phyloP scores from a whole-genome alignment of 192 early-diverging fungal species.

The Neocallimastix lanati region DNA sequence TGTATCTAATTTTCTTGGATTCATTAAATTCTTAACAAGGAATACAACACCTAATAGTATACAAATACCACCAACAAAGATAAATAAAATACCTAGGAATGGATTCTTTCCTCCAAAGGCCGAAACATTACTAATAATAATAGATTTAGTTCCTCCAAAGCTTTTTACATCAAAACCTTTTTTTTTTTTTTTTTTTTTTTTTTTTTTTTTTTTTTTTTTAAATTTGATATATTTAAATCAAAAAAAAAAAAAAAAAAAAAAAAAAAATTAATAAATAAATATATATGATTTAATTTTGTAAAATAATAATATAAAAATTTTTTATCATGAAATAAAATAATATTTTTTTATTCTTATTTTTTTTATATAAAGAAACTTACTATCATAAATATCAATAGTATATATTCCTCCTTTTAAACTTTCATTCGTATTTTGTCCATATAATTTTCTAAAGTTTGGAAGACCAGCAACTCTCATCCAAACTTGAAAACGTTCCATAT shows the following conservation, averaged over 20 bases:
- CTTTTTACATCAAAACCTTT: slow-evolving; percentile 64
- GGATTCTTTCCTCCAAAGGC: slow-evolving; percentile 94
- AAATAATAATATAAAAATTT: too few relatives aligned
- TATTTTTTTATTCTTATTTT: slow-evolving; percentile 14
- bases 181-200: too few relatives aligned
- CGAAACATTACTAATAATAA: slow-evolving; percentile 88
- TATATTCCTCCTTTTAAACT: slow-evolving; percentile 51
- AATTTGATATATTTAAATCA: too few relatives aligned
- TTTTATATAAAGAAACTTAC: slow-evolving; percentile 12
- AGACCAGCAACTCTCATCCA: slow-evolving; percentile 96
- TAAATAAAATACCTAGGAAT: slow-evolving; percentile 86
- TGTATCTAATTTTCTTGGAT: slow-evolving; percentile 88
- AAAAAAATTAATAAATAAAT: too few relatives aligned
- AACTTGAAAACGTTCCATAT: slow-evolving; percentile 76
- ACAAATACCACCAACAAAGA: slow-evolving; percentile 79
- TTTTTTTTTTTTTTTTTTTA: too few relatives aligned
- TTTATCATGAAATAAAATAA: too few relatives aligned
- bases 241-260: too few relatives aligned
- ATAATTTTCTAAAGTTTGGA: slow-evolving; percentile 92
- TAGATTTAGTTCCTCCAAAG: slow-evolving; percentile 87
- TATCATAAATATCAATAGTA: slow-evolving; percentile 50
- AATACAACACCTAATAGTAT: slow-evolving; percentile 75
- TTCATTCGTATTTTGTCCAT: slow-evolving; percentile 49
- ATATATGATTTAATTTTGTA: too few relatives aligned
- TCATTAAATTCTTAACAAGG: slow-evolving; percentile 73